phyloP scores from a whole-genome alignment of 129 eudicot species.

The Pittosporum tobira region DNA sequence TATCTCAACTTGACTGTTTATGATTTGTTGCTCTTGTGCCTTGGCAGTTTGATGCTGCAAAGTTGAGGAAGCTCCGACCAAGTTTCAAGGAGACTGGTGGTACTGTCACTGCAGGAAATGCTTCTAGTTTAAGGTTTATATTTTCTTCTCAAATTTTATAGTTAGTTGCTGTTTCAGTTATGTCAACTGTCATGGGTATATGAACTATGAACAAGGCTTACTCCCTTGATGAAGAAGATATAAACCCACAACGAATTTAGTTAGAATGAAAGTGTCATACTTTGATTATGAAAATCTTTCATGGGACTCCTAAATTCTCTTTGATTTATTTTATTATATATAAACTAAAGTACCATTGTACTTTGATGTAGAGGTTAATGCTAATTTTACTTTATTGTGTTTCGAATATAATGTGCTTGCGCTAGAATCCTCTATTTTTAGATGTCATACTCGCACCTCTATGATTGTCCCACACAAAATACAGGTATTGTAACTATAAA shows the following conservation, averaged over 20 bases:
- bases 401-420: too few species aligned
- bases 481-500: too few species aligned
- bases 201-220: background rate
- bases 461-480: too few species aligned
- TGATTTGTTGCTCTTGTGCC: slow-evolving; percentile 8
- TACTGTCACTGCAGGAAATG: slow-evolving; percentile 95
- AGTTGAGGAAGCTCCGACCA: slow-evolving; percentile 84
- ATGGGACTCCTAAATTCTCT: background rate
- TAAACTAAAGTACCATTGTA: background rate
- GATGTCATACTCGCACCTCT: background rate
- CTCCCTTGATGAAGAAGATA: background rate
- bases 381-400: too few species aligned
- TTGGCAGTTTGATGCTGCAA: slow-evolving; percentile 82
- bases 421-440: too few species aligned
- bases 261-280: too few species aligned
- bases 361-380: too few species aligned
- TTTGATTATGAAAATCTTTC: background rate
- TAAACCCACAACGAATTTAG: background rate
- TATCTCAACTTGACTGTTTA: background rate
- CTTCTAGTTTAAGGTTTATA: slow-evolving; percentile 85
- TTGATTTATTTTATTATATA: background rate
- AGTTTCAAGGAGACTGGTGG: slow-evolving; percentile 92
- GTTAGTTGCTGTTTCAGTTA: background rate
- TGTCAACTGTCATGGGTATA: background rate
- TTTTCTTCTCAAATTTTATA: background rate